These are phyloP conservation scores for Linnemannia hyalina DNA, from an alignment of 192 early-diverging fungal species.

Conservation along the genomic window DNA sequence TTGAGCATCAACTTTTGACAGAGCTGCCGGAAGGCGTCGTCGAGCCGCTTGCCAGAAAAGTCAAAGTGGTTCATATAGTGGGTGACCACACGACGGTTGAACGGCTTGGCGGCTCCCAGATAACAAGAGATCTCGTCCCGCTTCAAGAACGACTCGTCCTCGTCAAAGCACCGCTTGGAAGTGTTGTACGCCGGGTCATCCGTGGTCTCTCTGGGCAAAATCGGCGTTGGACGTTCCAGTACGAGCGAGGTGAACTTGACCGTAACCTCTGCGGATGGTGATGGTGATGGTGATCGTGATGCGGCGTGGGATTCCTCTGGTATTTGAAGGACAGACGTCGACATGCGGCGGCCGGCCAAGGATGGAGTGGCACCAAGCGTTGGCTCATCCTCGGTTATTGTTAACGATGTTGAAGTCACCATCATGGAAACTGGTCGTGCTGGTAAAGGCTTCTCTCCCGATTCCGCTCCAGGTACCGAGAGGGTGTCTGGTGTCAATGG, in stretches of 20 bases:
- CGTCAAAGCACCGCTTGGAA: slow-evolving; percentile 43
- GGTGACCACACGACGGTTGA: slow-evolving; percentile 68
- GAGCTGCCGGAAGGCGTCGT: slow-evolving; percentile 81
- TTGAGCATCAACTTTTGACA: slow-evolving; percentile 82
- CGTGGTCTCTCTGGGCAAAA: neutral
- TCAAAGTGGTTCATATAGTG: slow-evolving; percentile 85
- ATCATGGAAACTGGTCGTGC: slow-evolving; percentile 19
- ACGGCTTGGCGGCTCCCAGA: slow-evolving; percentile 63
- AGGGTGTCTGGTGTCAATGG: neutral
- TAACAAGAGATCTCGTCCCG: slow-evolving; percentile 62
- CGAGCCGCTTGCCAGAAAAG: slow-evolving; percentile 75
- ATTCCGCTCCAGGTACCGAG: neutral
- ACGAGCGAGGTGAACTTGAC: neutral
- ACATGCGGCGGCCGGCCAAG: neutral
- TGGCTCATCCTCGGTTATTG: neutral
- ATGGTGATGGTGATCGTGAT: neutral
- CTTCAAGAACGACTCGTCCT: slow-evolving; percentile 57
- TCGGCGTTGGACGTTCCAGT: neutral
- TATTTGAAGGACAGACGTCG: neutral
- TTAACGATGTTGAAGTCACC: neutral
- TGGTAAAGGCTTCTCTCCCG: slow-evolving; percentile 21
- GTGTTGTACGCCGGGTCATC: slow-evolving; percentile 8
- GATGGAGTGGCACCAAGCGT: neutral
- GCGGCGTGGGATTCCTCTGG: neutral
- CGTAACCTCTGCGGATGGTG: neutral